Conservation (phyloP, 768 basidiomycete genomes). For the Leucosporidium yakuticum region DNA sequence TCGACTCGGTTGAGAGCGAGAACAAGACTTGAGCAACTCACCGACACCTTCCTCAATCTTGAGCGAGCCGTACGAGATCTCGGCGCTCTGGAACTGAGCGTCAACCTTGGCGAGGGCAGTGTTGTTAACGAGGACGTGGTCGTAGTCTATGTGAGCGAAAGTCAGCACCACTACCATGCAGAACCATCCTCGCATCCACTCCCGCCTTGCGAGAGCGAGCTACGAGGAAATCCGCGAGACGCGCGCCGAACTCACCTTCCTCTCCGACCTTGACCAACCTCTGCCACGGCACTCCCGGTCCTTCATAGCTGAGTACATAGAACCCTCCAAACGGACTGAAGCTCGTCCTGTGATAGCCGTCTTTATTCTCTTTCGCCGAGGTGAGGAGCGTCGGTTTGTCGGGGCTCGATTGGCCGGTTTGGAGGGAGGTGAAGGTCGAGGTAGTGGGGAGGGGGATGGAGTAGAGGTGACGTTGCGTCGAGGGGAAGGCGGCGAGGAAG, state of each 20-base stretch:
- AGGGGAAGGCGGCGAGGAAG: constrained; percentile 76
- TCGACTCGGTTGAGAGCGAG: background rate
- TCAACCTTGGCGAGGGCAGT: constrained; percentile 59
- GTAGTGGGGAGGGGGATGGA: constrained; percentile 63
- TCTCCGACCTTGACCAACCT: constrained; percentile 59
- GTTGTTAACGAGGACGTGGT: constrained; percentile 67
- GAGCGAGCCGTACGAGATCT: constrained; percentile 64
- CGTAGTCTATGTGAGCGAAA: constrained; percentile 45
- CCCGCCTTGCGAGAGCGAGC: too few species aligned
- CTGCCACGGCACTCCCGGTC: constrained; percentile 83
- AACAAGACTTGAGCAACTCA: background rate
- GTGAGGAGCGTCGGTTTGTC: constrained; percentile 39
- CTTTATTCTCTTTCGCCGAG: constrained; percentile 28
- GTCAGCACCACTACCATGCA: too few species aligned
- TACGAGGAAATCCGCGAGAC: too few species aligned
- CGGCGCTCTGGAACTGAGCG: constrained; percentile 63
- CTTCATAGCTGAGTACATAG: constrained; percentile 71
- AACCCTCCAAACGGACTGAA: constrained; percentile 85
- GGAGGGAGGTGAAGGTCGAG: constrained; percentile 5
- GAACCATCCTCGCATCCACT: too few species aligned
- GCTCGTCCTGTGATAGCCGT: constrained; percentile 56
- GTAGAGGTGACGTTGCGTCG: constrained; percentile 76
- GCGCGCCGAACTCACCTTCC: constrained; percentile 44
- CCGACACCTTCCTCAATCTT: constrained; percentile 51
- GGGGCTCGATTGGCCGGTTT: background rate